Evolutionary conservation across 2,329 filamentous ascomycete species (phyloP).

Genomic region (Fusarium zealandicum): DNA sequence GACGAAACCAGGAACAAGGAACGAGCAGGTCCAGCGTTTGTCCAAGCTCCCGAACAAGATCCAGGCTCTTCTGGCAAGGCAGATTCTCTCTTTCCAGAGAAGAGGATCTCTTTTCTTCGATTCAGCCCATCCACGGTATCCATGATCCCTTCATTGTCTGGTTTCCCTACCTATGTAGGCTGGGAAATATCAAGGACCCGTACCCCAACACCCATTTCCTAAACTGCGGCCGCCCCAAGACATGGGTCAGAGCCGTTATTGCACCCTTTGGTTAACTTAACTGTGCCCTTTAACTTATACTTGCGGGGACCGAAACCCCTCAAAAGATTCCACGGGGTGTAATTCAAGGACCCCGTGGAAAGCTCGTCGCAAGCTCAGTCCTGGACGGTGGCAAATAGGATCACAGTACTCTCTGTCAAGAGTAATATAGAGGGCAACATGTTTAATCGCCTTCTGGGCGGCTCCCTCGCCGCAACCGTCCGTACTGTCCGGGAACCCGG

Average conservation of each 20-base stretch:
- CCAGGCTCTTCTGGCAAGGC: constrained; percentile 16
- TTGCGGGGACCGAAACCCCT: constrained; percentile 5
- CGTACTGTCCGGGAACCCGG: background rate
- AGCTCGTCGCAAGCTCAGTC: background rate
- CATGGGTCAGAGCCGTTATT: constrained; percentile 8
- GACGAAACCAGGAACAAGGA: constrained; percentile 3
- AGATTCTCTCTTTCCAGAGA: constrained; percentile 4
- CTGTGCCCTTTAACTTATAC: background rate
- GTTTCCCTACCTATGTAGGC: too few species aligned
- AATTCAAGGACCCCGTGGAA: constrained; percentile 16
- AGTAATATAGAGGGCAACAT: background rate
- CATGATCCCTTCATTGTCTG: background rate
- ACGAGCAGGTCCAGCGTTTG: constrained; percentile 6
- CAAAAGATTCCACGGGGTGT: background rate
- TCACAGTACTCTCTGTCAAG: background rate
- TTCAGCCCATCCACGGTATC: constrained; percentile 1
- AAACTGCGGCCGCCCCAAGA: constrained; percentile 16
- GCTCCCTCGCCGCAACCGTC: background rate
- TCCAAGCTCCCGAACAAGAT: constrained; percentile 12
- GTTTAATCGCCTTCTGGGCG: background rate
- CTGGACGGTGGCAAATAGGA: background rate
- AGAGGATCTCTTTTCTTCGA: background rate
- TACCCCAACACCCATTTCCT: background rate
- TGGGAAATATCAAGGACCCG: background rate
- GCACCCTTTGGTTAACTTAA: constrained; percentile 4